Evolutionary conservation across 2,329 filamentous ascomycete species (phyloP).

Genomic region (Arthroderma sp.): DNA sequence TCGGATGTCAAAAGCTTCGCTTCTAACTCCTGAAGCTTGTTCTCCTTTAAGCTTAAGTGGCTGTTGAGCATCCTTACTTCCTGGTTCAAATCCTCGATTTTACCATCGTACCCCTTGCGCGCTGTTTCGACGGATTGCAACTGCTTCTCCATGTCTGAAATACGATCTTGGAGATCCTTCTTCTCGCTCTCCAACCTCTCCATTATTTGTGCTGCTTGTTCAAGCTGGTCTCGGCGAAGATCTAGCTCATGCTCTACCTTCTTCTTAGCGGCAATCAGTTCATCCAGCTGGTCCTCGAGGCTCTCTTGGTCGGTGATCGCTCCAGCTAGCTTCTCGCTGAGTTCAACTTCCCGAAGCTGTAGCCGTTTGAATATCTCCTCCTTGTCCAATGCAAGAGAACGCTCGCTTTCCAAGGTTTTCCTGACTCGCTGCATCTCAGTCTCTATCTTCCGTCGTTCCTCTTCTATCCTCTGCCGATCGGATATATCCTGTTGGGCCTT

Average conservation of each 20-base stretch:
- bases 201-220: conserved; percentile 84
- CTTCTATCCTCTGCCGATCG: conserved; percentile 70
- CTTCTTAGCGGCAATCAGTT: conserved; percentile 77
- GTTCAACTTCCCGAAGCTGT: conserved; percentile 77
- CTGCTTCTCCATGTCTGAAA: conserved; percentile 57
- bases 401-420: conserved; percentile 87
- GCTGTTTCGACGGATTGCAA: conserved; percentile 58
- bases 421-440: conserved; percentile 80
- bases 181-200: conserved; percentile 78
- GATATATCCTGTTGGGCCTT: conserved; percentile 67
- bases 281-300: conserved; percentile 85
- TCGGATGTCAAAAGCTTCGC: conserved; percentile 70
- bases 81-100: conserved; percentile 64
- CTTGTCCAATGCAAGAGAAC: conserved; percentile 90
- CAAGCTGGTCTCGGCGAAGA: conserved; percentile 64
- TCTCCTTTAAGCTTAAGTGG: conserved; percentile 75
- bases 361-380: conserved; percentile 98
- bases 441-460: conserved; percentile 78
- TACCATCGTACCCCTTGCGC: conserved; percentile 60
- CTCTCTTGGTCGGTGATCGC: conserved; percentile 90
- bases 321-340: conserved; percentile 83
- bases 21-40: conserved; percentile 80
- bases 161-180: conserved; percentile 54
- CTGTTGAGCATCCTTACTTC: conserved; percentile 88
- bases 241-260: conserved; percentile 75